phyloP scores from a whole-genome alignment of 176 grass and related monocot species.

The Poa pratensis region DNA sequence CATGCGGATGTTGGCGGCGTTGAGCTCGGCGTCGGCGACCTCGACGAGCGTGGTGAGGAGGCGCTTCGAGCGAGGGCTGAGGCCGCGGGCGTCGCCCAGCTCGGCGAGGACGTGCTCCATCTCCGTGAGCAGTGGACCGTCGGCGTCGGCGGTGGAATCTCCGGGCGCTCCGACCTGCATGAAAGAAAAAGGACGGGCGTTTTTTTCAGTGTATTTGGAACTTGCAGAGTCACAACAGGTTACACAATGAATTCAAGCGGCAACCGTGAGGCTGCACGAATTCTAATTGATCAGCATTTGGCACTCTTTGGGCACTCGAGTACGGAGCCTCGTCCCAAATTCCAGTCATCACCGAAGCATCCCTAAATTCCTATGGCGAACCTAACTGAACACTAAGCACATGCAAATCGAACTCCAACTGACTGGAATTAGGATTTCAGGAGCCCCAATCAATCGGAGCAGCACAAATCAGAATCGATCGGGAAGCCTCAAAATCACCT shows the following conservation, averaged over 20 bases:
- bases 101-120: constrained; percentile 36
- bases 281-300: not conserved
- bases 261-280: not conserved
- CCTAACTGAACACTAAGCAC: not conserved
- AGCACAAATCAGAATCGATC: not conserved
- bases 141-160: not conserved
- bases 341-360: too few relatives aligned
- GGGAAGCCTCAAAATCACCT: not conserved
- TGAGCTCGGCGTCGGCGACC: not conserved
- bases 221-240: not conserved
- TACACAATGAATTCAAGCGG: not conserved
- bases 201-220: not conserved
- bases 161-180: not conserved
- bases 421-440: not conserved
- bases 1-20: not conserved
- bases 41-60: constrained; percentile 8
- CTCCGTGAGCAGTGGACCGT: not conserved
- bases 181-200: not conserved
- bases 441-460: not conserved
- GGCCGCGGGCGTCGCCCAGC: not conserved
- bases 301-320: not conserved
- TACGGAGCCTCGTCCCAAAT: too few relatives aligned
- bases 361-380: not conserved
- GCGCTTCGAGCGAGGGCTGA: constrained; percentile 44
- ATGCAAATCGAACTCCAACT: not conserved